Conservation (phyloP, 768 basidiomycete genomes). For the Mycena venus region DNA sequence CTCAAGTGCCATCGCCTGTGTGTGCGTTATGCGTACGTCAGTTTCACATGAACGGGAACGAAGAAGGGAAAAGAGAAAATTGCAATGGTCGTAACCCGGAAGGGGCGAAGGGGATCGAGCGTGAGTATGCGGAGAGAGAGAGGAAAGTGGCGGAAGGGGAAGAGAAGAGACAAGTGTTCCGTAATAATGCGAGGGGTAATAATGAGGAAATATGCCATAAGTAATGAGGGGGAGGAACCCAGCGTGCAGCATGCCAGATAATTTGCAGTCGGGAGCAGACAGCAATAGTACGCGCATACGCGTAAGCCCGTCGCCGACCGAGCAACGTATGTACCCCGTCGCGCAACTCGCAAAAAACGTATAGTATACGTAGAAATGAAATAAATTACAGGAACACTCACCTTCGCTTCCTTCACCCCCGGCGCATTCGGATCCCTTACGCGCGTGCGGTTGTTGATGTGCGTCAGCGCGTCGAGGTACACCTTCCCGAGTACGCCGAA, state of each 20-base stretch:
- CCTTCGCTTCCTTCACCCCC: conserved; percentile 85
- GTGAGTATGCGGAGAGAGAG: too few relatives aligned
- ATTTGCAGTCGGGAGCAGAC: too few relatives aligned
- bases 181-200: too few relatives aligned
- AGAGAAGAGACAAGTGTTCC: background rate
- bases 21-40: background rate
- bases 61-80: background rate
- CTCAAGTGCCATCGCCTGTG: conserved; percentile 79
- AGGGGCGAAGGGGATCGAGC: too few relatives aligned
- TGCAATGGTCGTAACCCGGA: too few relatives aligned
- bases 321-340: background rate
- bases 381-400: background rate
- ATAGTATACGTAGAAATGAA: background rate
- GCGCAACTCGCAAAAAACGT: too few relatives aligned
- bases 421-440: conserved; percentile 84
- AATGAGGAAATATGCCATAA: background rate
- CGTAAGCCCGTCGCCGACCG: background rate
- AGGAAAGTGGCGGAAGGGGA: background rate
- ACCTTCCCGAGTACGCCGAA: conserved; percentile 98
- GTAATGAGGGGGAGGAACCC: background rate
- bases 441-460: conserved; percentile 84
- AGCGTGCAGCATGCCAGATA: background rate
- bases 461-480: conserved; percentile 92
- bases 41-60: background rate
- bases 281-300: too few relatives aligned